Evolutionary conservation across 2,329 filamentous ascomycete species (phyloP).

Genomic region (Alternaria brassicicola): DNA sequence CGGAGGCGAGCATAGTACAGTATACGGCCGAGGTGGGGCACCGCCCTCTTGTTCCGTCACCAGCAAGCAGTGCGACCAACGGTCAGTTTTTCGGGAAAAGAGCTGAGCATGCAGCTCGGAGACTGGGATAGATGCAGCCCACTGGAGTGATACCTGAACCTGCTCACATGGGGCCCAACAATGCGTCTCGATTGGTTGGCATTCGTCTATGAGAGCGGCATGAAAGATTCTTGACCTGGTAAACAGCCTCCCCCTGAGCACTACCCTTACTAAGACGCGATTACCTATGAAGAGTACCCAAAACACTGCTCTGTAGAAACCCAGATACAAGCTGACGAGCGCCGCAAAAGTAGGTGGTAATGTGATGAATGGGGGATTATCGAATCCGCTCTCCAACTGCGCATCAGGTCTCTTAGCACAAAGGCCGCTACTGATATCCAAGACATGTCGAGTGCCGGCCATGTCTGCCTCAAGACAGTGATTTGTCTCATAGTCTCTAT

Average conservation of each 20-base stretch:
- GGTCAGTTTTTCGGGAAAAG: neutral
- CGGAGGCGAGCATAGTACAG: neutral
- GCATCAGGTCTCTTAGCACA: neutral
- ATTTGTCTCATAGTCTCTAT: neutral
- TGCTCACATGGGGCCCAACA: neutral
- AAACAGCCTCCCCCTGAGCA: neutral
- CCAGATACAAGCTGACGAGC: neutral
- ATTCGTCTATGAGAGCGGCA: neutral
- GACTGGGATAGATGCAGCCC: neutral
- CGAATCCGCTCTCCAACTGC: neutral
- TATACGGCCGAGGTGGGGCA: neutral
- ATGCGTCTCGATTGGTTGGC: neutral
- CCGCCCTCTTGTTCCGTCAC: neutral
- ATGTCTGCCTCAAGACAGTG: neutral
- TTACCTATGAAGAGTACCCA: neutral
- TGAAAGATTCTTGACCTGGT: neutral
- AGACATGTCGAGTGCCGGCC: neutral
- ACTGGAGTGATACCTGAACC: neutral
- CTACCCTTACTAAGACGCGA: neutral
- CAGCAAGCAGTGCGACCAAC: conserved; percentile 3
- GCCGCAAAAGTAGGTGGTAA: neutral
- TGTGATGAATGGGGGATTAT: neutral
- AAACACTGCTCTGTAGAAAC: neutral
- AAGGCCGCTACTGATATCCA: neutral
- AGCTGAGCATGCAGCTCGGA: conserved; percentile 3